Conservation (phyloP, 768 basidiomycete genomes). For the Hirschioporus abietinus region DNA sequence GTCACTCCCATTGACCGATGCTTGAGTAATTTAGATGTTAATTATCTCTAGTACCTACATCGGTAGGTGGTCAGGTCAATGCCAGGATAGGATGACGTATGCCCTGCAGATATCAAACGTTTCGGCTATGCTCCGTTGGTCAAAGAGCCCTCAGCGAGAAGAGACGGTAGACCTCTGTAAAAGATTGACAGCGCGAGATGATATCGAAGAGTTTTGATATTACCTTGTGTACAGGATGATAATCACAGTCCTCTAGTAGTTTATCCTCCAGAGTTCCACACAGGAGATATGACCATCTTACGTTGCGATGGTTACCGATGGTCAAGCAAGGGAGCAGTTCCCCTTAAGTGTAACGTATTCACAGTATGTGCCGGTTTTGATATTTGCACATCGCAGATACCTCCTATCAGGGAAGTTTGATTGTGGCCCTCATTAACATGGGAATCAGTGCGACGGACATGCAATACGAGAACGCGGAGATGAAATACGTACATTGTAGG, state of each 20-base stretch:
- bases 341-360: neutral
- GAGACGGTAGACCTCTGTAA: neutral
- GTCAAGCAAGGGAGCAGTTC: neutral
- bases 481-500: conserved; percentile 13
- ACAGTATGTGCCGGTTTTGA: neutral
- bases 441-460: neutral
- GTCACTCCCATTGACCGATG: too few species aligned
- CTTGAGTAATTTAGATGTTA: too few species aligned
- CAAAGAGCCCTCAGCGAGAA: too few species aligned
- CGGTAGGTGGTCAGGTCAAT: too few species aligned
- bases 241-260: neutral
- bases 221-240: neutral
- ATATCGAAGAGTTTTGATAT: neutral
- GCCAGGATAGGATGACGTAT: too few species aligned
- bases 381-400: neutral
- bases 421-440: neutral
- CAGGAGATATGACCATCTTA: neutral
- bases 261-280: neutral
- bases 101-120: too few species aligned
- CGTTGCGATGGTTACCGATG: neutral
- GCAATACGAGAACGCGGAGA: conserved; percentile 19
- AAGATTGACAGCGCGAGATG: conserved; percentile 1
- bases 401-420: neutral
- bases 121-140: too few species aligned
- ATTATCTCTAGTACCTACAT: too few species aligned